Conservation (phyloP, 257 asterid species). For the Solanum pinnatisectum region DNA sequence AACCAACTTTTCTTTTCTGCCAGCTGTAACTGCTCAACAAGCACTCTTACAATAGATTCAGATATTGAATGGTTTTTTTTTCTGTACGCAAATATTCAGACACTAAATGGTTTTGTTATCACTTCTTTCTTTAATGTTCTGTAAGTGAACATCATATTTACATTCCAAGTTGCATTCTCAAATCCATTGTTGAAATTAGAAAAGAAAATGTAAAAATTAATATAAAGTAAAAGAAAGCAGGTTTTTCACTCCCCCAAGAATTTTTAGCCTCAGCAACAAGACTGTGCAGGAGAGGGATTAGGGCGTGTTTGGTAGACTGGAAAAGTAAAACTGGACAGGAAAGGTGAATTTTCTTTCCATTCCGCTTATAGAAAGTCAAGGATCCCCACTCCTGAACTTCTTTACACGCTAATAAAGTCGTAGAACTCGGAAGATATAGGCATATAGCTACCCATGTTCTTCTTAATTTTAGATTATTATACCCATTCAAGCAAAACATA, state of each 20-base stretch:
- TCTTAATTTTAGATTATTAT: neutral
- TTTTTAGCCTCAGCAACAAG: neutral
- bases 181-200: neutral
- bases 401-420: neutral
- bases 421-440: neutral
- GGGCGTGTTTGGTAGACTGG: neutral
- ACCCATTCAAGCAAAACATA: neutral
- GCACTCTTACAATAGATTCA: constrained; percentile 61
- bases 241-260: neutral
- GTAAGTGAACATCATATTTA: neutral
- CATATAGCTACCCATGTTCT: neutral
- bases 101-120: neutral
- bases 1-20: constrained; percentile 26
- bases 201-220: neutral
- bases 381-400: neutral
- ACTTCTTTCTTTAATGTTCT: neutral
- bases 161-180: neutral
- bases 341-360: neutral
- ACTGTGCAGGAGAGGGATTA: neutral
- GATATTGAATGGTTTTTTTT: constrained; percentile 12
- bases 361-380: neutral
- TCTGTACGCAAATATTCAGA: neutral
- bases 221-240: neutral
- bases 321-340: neutral
- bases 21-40: constrained; percentile 54